Percentiles rank a stretch among this genome's conserved stretches.
Conservation (phyloP, 768 basidiomycete species). For the Tulasnella sp. region DNA sequence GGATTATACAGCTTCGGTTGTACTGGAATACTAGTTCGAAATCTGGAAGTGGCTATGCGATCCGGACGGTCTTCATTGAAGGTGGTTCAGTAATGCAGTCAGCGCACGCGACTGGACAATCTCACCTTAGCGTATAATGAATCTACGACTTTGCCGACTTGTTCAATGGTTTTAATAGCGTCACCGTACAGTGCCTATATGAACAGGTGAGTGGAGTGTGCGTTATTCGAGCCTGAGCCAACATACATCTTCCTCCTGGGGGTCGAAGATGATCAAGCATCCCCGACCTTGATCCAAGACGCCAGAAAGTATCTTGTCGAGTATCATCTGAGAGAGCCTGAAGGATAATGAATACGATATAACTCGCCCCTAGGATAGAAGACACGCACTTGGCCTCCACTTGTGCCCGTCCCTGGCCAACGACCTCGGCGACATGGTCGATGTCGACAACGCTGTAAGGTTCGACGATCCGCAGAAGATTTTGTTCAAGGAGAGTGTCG, state of each 20-base stretch:
- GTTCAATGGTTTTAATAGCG: slow-evolving; percentile 85
- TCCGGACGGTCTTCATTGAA: slow-evolving; percentile 15
- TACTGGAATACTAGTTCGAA: not conserved
- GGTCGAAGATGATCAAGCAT: slow-evolving; percentile 87
- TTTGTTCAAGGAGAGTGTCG: slow-evolving; percentile 95
- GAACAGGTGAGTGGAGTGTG: not conserved
- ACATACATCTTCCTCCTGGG: slow-evolving; percentile 82
- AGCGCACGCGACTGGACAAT: not conserved
- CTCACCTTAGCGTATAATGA: slow-evolving; percentile 82
- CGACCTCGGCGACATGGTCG: slow-evolving; percentile 80
- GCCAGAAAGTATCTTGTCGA: slow-evolving; percentile 91
- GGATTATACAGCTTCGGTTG: not conserved
- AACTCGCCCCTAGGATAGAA: not conserved
- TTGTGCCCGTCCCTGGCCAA: slow-evolving; percentile 84
- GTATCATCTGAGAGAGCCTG: slow-evolving; percentile 96
- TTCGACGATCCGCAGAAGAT: slow-evolving; percentile 92
- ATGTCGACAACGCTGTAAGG: slow-evolving; percentile 94
- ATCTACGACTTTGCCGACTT: slow-evolving; percentile 93
- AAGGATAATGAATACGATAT: slow-evolving; percentile 7
- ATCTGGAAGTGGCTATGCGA: not conserved
- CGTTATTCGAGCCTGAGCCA: not conserved
- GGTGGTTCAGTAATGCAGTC: not conserved
- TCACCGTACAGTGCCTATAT: slow-evolving; percentile 84
- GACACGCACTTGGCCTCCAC: slow-evolving; percentile 81
- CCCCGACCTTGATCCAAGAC: slow-evolving; percentile 97